Conservation (phyloP, 768 basidiomycete genomes). For the Suillus plorans region DNA sequence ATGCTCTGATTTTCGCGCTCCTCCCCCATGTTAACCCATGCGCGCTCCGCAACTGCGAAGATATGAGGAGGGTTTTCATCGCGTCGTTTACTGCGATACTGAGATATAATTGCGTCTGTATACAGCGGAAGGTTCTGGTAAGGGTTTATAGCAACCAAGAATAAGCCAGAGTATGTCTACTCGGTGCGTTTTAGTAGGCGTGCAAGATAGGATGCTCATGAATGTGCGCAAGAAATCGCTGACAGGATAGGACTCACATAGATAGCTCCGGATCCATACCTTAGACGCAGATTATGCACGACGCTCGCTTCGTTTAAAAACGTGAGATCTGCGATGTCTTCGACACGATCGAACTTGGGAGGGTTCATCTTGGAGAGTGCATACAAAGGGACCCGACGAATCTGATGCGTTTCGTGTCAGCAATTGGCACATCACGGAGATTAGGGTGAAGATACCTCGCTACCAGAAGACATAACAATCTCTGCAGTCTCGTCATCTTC, state of each 20-base stretch:
- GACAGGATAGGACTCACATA: constrained; percentile 59
- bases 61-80: constrained; percentile 96
- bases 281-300: constrained; percentile 91
- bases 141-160: constrained; percentile 98
- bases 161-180: constrained; percentile 93
- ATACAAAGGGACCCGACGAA: constrained; percentile 72
- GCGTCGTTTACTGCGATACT: constrained; percentile 86
- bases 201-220: constrained; percentile 9
- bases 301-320: constrained; percentile 98
- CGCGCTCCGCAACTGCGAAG: constrained; percentile 94
- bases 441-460: constrained; percentile 57
- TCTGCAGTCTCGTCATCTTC: constrained; percentile 84
- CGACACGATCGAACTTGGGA: constrained; percentile 96
- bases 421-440: not conserved
- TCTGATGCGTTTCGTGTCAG: constrained; percentile 34
- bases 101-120: constrained; percentile 81
- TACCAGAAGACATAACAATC: constrained; percentile 80
- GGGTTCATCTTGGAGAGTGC: constrained; percentile 96
- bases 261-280: constrained; percentile 90
- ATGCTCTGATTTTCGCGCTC: constrained; percentile 98
- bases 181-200: constrained; percentile 15
- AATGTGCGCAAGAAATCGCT: constrained; percentile 5
- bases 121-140: constrained; percentile 92
- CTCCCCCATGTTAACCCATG: constrained; percentile 98
- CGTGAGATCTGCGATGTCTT: constrained; percentile 97